phyloP scores from a whole-genome alignment of 2,329 filamentous ascomycete genomes.

The Fusarium pseudocircinatum region DNA sequence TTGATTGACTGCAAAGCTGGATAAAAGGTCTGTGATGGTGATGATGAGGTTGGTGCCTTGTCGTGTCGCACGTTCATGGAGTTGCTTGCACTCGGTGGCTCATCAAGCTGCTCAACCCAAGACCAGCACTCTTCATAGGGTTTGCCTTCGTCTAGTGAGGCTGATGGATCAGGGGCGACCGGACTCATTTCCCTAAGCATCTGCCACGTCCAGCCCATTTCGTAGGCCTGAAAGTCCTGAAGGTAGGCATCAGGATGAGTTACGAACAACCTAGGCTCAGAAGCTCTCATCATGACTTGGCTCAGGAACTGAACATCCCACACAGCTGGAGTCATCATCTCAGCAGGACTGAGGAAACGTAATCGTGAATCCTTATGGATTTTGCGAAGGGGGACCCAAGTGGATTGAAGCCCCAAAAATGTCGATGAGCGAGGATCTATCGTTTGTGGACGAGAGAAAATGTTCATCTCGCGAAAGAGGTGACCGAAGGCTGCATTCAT shows the following conservation, averaged over 20 bases:
- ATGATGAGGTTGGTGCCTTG: conserved; percentile 53
- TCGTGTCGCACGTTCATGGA: conserved; percentile 55
- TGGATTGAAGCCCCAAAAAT: conserved; percentile 70
- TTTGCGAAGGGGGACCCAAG: conserved; percentile 81
- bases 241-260: conserved; percentile 80
- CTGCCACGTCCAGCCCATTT: conserved; percentile 75
- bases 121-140: conserved; percentile 71
- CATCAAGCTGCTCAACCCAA: conserved; percentile 72
- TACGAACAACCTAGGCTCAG: conserved; percentile 75
- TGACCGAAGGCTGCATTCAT: conserved; percentile 70
- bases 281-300: conserved; percentile 77
- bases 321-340: conserved; percentile 76
- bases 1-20: conserved; percentile 39
- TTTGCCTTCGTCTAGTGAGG: conserved; percentile 51
- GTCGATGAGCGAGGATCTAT: conserved; percentile 47
- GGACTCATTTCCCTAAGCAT: conserved; percentile 70
- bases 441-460: conserved; percentile 44
- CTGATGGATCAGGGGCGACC: conserved; percentile 58
- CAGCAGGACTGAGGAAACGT: conserved; percentile 73
- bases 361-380: conserved; percentile 77
- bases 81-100: conserved; percentile 57
- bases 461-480: conserved; percentile 59
- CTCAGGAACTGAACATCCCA: conserved; percentile 78
- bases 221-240: conserved; percentile 66
- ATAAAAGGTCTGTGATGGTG: conserved; percentile 51